phyloP scores from a whole-genome alignment of 73 alveolate species.

The Loxodes magnus region DNA sequence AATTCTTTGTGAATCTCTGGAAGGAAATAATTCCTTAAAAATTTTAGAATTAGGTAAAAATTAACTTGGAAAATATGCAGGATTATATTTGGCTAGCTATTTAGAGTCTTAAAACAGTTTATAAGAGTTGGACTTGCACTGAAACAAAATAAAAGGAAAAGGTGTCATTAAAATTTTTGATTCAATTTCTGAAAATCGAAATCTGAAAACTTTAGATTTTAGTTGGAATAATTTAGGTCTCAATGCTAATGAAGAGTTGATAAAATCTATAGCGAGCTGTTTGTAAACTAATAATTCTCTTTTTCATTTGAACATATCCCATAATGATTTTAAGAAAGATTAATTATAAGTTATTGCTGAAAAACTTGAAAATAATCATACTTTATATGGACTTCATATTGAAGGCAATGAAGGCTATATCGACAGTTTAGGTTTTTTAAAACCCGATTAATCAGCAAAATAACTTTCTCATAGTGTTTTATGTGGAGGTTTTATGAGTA shows the following conservation, averaged over 20 bases:
- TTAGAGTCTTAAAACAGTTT: background rate
- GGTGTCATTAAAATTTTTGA: conserved; percentile 18
- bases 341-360: conserved; percentile 47
- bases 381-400: conserved; percentile 66
- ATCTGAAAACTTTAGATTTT: background rate
- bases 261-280: conserved; percentile 18
- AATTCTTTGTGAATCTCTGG: background rate
- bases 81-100: background rate
- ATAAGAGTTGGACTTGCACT: conserved; percentile 21
- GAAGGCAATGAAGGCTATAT: conserved; percentile 67
- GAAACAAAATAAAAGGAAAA: conserved; percentile 35
- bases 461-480: too few relatives aligned
- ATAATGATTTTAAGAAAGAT: conserved; percentile 30
- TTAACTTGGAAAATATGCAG: background rate
- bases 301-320: conserved; percentile 64
- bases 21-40: background rate
- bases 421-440: conserved; percentile 57
- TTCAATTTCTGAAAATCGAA: background rate
- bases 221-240: background rate
- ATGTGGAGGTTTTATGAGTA: too few relatives aligned
- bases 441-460: conserved; percentile 12
- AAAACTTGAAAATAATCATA: conserved; percentile 47
- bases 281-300: conserved; percentile 34
- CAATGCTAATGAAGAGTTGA: background rate
- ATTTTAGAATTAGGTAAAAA: background rate